Percentiles rank a stretch among this genome's conserved stretches.
phyloP scores from a whole-genome alignment of 139 green algal genomes.

The Bryopsis sp. region DNA sequence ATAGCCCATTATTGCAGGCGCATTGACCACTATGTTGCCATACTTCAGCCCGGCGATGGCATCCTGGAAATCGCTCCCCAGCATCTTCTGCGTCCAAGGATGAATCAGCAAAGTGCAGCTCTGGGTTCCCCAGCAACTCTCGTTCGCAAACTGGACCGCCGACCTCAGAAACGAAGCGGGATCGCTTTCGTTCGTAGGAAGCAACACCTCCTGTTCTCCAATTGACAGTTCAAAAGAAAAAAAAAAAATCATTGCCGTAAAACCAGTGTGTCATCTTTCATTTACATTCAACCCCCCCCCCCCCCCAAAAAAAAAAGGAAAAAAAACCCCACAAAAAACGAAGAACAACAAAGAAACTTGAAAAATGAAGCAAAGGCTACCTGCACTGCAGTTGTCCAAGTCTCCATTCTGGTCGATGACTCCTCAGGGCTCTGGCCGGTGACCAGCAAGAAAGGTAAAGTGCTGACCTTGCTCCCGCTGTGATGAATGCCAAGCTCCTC shows the following conservation, averaged over 20 bases:
- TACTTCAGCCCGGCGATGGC: conserved; percentile 56
- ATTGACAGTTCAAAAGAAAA: neutral
- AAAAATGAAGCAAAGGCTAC: conserved; percentile 11
- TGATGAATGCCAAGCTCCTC: neutral
- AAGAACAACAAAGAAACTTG: too few species aligned
- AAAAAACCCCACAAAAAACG: too few species aligned
- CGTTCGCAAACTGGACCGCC: conserved; percentile 54
- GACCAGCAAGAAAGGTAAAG: conserved; percentile 14
- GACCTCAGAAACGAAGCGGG: conserved; percentile 37
- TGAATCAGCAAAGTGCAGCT: conserved; percentile 46
- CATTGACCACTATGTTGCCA: conserved; percentile 61
- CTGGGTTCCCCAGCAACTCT: conserved; percentile 57
- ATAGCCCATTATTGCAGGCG: conserved; percentile 39
- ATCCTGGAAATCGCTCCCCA: conserved; percentile 30
- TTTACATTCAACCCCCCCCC: too few species aligned
- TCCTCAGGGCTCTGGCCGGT: conserved; percentile 33
- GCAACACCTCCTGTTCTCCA: too few species aligned
- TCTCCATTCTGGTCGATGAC: conserved; percentile 46
- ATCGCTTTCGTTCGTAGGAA: too few species aligned
- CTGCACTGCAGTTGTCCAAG: conserved; percentile 70
- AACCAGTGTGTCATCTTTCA: too few species aligned
- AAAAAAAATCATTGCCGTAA: neutral
- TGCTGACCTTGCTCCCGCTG: neutral
- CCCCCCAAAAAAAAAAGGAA: too few species aligned
- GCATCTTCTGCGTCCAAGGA: conserved; percentile 29